These are phyloP conservation scores for Elsinoe necatrix DNA, from an alignment of 2,329 filamentous ascomycete genomes.

Conservation along the genomic window DNA sequence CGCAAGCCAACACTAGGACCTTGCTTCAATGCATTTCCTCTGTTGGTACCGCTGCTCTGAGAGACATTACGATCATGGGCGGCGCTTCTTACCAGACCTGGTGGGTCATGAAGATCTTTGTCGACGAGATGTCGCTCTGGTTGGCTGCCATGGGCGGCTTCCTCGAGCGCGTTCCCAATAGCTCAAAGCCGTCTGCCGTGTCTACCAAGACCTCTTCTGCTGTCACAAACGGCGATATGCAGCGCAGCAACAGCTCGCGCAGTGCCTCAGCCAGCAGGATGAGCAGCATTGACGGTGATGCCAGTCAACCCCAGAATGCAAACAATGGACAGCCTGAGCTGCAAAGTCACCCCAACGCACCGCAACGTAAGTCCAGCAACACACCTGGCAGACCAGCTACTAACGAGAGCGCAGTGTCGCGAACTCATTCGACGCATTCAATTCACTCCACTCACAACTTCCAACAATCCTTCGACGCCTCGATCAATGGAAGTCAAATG, in stretches of 20 bases:
- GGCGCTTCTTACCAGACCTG: conserved; percentile 79
- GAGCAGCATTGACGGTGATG: conserved; percentile 27
- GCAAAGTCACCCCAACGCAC: conserved; percentile 12
- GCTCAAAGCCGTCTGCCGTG: not conserved
- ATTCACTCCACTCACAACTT: conserved; percentile 13
- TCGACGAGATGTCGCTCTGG: conserved; percentile 90
- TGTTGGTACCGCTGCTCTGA: conserved; percentile 66
- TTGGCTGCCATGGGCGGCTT: conserved; percentile 86
- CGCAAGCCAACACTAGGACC: conserved; percentile 62
- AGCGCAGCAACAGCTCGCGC: conserved; percentile 22
- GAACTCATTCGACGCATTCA: conserved; percentile 18
- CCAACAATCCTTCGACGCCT: not conserved
- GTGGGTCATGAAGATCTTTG: conserved; percentile 93
- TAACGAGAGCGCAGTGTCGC: conserved; percentile 15
- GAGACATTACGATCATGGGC: conserved; percentile 70
- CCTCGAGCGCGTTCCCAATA: conserved; percentile 45
- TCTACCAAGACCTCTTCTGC: conserved; percentile 8
- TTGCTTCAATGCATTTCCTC: conserved; percentile 70
- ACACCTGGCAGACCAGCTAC: not conserved
- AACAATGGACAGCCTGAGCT: conserved; percentile 12
- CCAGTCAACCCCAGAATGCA: conserved; percentile 9
- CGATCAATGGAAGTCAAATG: conserved; percentile 6
- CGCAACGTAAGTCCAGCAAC: conserved; percentile 16
- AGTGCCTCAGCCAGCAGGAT: conserved; percentile 27
- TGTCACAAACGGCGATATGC: conserved; percentile 20